These are phyloP conservation scores for Tylopilus rubrobrunneus DNA, from an alignment of 768 basidiomycete genomes.

Conservation along the genomic window DNA sequence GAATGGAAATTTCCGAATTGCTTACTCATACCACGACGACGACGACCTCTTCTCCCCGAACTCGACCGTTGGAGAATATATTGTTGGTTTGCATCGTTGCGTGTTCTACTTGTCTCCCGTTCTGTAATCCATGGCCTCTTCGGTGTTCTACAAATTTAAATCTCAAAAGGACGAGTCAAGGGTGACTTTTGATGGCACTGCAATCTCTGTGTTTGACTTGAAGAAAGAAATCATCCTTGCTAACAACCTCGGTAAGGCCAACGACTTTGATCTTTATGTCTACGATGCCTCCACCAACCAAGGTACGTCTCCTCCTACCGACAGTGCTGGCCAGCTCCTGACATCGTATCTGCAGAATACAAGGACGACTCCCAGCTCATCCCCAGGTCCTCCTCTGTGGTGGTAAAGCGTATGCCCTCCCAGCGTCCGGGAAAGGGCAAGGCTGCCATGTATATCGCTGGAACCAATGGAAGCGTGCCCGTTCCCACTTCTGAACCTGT, in stretches of 20 bases:
- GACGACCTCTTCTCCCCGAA: slow-evolving; percentile 10
- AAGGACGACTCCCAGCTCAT: slow-evolving; percentile 89
- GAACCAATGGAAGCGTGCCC: slow-evolving; percentile 37
- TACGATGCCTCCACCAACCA: slow-evolving; percentile 84
- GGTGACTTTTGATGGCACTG: slow-evolving; percentile 97
- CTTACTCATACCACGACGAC: slow-evolving; percentile 18
- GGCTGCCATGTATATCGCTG: slow-evolving; percentile 69
- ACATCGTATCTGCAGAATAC: slow-evolving; percentile 54
- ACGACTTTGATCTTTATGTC: slow-evolving; percentile 92
- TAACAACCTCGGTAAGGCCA: slow-evolving; percentile 94
- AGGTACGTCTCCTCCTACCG: slow-evolving; percentile 49
- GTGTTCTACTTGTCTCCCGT: slow-evolving; percentile 9
- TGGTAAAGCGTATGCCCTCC: slow-evolving; percentile 88
- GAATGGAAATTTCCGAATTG: background rate
- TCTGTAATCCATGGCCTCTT: slow-evolving; percentile 65
- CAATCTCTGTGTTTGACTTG: slow-evolving; percentile 98
- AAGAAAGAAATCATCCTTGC: slow-evolving; percentile 98
- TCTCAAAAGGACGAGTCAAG: slow-evolving; percentile 92
- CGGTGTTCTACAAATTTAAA: slow-evolving; percentile 98
- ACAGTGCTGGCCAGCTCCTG: background rate
- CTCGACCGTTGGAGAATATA: slow-evolving; percentile 21
- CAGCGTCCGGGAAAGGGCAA: slow-evolving; percentile 78
- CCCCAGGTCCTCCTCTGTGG: slow-evolving; percentile 90
- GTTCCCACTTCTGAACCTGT: slow-evolving; percentile 49
- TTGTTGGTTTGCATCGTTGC: slow-evolving; percentile 16